A percentile compares a stretch with the other conserved stretches of the same genome.
These are phyloP conservation scores for Aspergillus candidus DNA, from an alignment of 2,329 filamentous ascomycete species.

Conservation along the genomic window DNA sequence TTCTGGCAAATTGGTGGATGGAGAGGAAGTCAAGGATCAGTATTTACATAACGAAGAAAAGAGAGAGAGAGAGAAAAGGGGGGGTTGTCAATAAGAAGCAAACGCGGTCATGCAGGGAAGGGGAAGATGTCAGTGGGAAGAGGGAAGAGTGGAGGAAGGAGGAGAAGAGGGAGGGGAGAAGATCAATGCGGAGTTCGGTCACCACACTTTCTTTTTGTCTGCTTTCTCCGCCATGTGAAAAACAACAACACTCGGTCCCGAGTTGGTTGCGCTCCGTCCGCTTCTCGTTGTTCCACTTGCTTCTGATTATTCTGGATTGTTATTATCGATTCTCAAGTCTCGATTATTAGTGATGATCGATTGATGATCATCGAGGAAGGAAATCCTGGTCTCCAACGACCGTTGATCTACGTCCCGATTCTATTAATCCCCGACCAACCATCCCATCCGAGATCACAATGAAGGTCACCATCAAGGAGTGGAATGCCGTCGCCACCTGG, in stretches of 20 bases:
- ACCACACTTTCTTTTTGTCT: background rate
- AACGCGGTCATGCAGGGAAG: background rate
- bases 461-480: constrained; percentile 92
- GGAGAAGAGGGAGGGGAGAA: background rate
- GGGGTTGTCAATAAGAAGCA: background rate
- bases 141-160: background rate
- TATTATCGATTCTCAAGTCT: too few species aligned
- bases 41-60: constrained; percentile 24
- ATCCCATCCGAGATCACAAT: constrained; percentile 45
- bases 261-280: constrained; percentile 12
- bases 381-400: too few species aligned
- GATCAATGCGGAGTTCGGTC: constrained; percentile 13
- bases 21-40: constrained; percentile 5
- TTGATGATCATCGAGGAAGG: too few species aligned
- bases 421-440: constrained; percentile 5
- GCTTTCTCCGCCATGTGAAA: constrained; percentile 10
- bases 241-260: constrained; percentile 2
- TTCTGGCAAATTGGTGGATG: constrained; percentile 13
- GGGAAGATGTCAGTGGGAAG: background rate
- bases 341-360: too few species aligned
- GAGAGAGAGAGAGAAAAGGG: background rate
- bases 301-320: background rate
- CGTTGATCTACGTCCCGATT: background rate
- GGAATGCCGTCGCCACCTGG: constrained; percentile 94
- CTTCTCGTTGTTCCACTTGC: constrained; percentile 10